Base-by-base conservation (phyloP, 495 filamentous ascomycete genomes). In the Sabuloglossum arenarium region DNA sequence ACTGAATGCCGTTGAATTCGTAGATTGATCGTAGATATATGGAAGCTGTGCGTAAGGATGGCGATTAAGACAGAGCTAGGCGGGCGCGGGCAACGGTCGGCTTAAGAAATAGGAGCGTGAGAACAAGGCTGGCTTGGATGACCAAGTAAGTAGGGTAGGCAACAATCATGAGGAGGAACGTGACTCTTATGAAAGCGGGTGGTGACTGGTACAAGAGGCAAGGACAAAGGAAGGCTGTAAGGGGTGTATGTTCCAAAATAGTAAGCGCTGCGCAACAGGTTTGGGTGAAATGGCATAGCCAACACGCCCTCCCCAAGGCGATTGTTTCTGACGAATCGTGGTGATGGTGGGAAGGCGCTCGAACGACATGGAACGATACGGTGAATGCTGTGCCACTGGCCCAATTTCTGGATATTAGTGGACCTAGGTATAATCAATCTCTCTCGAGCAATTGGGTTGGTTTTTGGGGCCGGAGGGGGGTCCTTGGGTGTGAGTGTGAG, bases 151-250 rank as follows among this genome's bases (percentile, higher is more conserved):
- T 51, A 51, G 23, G n/a, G 47, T 29, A 51, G 47, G 47, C 47
- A 51, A 29, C 47, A 51, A 51, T 23, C 28, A 5, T 51, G 28
- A 4, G 28, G 16, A 29, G 47, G 47, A 51, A 29, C 47, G 47
- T 51, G 47, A 51, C 47, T 51, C 47, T 43, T 51, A 51, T 51
- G 47, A 51, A 51, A 51, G 47, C 47, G 47, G 47, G 28, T 51
- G 47, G 47, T 51, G 47, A 51, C 47, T 51, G 47, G 47, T 51
- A 51, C 47, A 27, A 29, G 47, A 51, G 47, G 21, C 16, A 43
- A 21, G n/a, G 24, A 28, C 23, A 51, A 51, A 29, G 47, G 16
- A 51, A 29, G 47, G 47, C 47, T 51, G 47, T 51, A 51, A 51
- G 47, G 47, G 47, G 47, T 28, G 23, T 19, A 9, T 1, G 47